Evolutionary conservation across 2,329 filamentous ascomycete genomes (phyloP).

Genomic region (Lojkania enalia): DNA sequence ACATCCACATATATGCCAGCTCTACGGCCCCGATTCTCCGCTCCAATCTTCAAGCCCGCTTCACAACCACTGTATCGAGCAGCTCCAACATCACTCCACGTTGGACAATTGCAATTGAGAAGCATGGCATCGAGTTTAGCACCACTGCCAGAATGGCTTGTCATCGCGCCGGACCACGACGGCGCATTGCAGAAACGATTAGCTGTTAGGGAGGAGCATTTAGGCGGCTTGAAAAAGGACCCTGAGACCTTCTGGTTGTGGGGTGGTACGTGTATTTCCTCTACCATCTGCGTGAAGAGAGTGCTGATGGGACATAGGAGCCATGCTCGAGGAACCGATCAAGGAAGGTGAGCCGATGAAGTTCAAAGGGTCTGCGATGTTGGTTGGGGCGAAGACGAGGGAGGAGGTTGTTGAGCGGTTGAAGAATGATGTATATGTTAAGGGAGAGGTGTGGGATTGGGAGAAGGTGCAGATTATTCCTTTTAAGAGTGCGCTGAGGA

Average conservation of each 20-base stretch:
- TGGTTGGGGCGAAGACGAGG: slow-evolving; percentile 66
- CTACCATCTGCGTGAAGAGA: not conserved
- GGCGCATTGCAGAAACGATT: slow-evolving; percentile 50
- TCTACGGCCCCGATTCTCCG: not conserved
- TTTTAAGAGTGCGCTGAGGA: slow-evolving; percentile 53
- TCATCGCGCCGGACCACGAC: slow-evolving; percentile 52
- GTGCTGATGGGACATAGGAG: slow-evolving; percentile 23
- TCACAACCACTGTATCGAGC: too few species aligned
- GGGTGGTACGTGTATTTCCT: slow-evolving; percentile 33
- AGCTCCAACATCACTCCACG: too few species aligned
- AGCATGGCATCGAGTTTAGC: slow-evolving; percentile 27
- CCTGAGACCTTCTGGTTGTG: slow-evolving; percentile 39
- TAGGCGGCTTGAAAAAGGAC: slow-evolving; percentile 35
- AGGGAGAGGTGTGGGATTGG: slow-evolving; percentile 75
- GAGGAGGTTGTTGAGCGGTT: slow-evolving; percentile 71
- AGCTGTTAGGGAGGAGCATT: slow-evolving; percentile 44
- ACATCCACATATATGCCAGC: too few species aligned
- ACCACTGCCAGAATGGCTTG: slow-evolving; percentile 52
- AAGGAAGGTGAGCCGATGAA: slow-evolving; percentile 64
- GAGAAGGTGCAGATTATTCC: slow-evolving; percentile 54
- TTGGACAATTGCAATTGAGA: too few species aligned
- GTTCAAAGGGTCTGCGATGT: slow-evolving; percentile 74
- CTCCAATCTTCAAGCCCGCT: too few species aligned
- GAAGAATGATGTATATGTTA: slow-evolving; percentile 72
- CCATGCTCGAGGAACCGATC: slow-evolving; percentile 47